phyloP scores from a whole-genome alignment of 805 yeast genomes.

The Yamadazyma scolyti region DNA sequence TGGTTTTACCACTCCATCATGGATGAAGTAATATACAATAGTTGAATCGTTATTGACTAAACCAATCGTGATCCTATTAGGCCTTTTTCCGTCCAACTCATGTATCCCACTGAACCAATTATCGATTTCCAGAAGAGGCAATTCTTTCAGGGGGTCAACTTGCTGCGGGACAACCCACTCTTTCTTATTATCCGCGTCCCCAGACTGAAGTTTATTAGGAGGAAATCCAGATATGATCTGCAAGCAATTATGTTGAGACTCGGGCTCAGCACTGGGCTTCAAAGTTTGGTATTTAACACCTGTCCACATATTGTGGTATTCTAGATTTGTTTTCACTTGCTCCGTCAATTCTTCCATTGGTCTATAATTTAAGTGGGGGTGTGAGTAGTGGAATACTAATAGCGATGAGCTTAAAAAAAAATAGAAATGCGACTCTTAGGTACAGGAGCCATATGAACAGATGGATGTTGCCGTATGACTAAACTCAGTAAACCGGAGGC shows the following conservation, averaged over 20 bases:
- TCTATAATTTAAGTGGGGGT: too few relatives aligned
- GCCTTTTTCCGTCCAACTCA: slow-evolving; percentile 19
- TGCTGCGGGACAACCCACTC: slow-evolving; percentile 44
- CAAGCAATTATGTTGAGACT: too few relatives aligned
- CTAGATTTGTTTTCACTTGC: slow-evolving; percentile 40
- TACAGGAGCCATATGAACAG: too few relatives aligned
- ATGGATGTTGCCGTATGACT: too few relatives aligned
- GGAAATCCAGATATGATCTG: slow-evolving; percentile 30
- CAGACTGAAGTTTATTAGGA: slow-evolving; percentile 22
- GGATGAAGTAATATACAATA: slow-evolving; percentile 63
- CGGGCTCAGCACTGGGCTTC: too few relatives aligned
- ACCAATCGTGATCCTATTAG: slow-evolving; percentile 49
- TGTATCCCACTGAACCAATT: slow-evolving; percentile 32
- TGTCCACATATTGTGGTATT: slow-evolving; percentile 44
- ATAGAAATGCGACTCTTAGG: too few relatives aligned
- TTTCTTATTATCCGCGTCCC: slow-evolving; percentile 12
- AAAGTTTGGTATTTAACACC: slow-evolving; percentile 20
- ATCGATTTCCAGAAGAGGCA: slow-evolving; percentile 38
- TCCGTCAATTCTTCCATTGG: slow-evolving; percentile 10
- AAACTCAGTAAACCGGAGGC: too few relatives aligned
- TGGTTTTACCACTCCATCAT: slow-evolving; percentile 66
- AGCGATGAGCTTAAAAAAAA: too few relatives aligned
- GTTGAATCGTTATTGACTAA: slow-evolving; percentile 65
- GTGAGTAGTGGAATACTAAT: too few relatives aligned
- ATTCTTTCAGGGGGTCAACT: slow-evolving; percentile 15